phyloP scores from a whole-genome alignment of 2,329 filamentous ascomycete genomes.

The Aureobasidium sp. region DNA sequence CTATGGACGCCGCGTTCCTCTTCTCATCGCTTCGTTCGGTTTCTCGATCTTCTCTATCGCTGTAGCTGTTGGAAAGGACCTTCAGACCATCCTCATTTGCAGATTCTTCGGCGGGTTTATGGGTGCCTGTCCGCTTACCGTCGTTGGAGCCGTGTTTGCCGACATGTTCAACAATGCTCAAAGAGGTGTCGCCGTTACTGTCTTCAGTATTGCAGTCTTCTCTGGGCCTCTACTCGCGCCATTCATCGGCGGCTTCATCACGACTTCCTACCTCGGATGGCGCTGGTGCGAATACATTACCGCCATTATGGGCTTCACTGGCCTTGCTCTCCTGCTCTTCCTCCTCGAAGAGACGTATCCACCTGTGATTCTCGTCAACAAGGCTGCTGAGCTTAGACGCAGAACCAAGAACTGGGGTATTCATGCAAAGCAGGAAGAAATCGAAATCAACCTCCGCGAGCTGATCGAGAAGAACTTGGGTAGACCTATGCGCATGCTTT shows the following conservation, averaged over 20 bases:
- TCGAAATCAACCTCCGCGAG: slow-evolving; percentile 29
- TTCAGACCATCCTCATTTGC: slow-evolving; percentile 30
- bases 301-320: slow-evolving; percentile 47
- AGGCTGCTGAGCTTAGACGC: slow-evolving; percentile 46
- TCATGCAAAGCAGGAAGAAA: slow-evolving; percentile 41
- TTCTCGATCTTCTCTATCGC: slow-evolving; percentile 41
- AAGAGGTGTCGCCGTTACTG: slow-evolving; percentile 24
- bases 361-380: slow-evolving; percentile 48
- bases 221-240: slow-evolving; percentile 25
- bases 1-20: slow-evolving; percentile 25
- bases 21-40: slow-evolving; percentile 24
- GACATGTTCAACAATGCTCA: slow-evolving; percentile 45
- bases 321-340: slow-evolving; percentile 39
- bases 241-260: slow-evolving; percentile 26
- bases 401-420: slow-evolving; percentile 53
- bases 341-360: slow-evolving; percentile 52
- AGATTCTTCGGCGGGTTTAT: slow-evolving; percentile 30
- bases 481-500: slow-evolving; percentile 38
- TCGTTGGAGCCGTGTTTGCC: slow-evolving; percentile 43
- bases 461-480: slow-evolving; percentile 29
- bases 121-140: slow-evolving; percentile 34
- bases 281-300: slow-evolving; percentile 42
- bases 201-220: slow-evolving; percentile 29
- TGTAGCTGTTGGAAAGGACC: slow-evolving; percentile 29
- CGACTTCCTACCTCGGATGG: slow-evolving; percentile 35